Evolutionary conservation across 179 eudicot genomes (phyloP).

Genomic region (Spergularia azorica): DNA sequence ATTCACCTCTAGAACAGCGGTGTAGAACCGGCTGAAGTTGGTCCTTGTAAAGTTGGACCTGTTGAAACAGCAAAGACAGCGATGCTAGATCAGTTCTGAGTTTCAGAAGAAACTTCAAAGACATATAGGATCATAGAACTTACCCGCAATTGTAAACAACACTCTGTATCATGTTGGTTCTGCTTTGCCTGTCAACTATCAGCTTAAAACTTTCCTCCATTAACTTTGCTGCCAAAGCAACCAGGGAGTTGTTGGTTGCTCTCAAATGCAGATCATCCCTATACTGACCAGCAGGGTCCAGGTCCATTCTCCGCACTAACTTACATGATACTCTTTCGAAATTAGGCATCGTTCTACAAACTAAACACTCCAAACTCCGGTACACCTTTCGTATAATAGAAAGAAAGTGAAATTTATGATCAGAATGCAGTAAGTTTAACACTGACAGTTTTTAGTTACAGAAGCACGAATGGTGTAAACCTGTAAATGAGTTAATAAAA

Average conservation of each 20-base stretch:
- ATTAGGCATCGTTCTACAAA: slow-evolving; percentile 31
- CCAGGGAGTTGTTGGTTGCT: slow-evolving; percentile 40
- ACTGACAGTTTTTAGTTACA: too few species aligned
- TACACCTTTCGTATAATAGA: slow-evolving; percentile 35
- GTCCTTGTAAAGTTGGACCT: slow-evolving; percentile 42
- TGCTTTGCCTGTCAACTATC: slow-evolving; percentile 45
- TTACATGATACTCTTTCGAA: slow-evolving; percentile 42
- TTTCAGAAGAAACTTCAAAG: not conserved
- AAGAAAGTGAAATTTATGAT: not conserved
- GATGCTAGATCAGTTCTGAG: not conserved
- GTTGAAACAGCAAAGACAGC: not conserved
- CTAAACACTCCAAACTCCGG: slow-evolving; percentile 27
- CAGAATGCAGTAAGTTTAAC: not conserved
- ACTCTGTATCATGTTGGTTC: slow-evolving; percentile 38
- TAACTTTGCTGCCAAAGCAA: slow-evolving; percentile 42
- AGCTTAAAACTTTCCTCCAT: slow-evolving; percentile 49
- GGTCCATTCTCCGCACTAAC: slow-evolving; percentile 40
- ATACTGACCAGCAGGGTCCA: not conserved
- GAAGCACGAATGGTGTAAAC: too few species aligned
- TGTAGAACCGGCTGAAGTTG: slow-evolving; percentile 40
- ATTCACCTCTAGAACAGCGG: slow-evolving; percentile 23
- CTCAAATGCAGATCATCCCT: slow-evolving; percentile 21
- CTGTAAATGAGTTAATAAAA: not conserved
- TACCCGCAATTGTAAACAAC: slow-evolving; percentile 53
- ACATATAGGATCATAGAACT: not conserved